phyloP scores from a whole-genome alignment of 176 grass and related monocot species.

The Aegilops tauschii region DNA sequence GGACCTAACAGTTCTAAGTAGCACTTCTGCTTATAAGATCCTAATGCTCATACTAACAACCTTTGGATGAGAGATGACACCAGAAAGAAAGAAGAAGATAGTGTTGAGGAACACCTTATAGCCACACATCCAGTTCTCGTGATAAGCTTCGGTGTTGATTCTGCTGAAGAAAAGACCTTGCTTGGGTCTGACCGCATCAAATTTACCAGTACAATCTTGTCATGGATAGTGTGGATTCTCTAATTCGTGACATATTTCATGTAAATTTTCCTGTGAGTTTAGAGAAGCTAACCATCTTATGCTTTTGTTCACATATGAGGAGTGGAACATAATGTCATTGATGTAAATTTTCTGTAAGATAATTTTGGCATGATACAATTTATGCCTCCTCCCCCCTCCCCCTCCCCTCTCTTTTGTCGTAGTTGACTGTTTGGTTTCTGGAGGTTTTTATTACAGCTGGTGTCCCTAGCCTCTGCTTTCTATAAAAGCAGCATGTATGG shows the following conservation, averaged over 20 bases:
- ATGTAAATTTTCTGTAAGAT: slow-evolving; percentile 23
- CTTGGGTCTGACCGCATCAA: slow-evolving; percentile 9
- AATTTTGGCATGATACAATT: slow-evolving; percentile 3
- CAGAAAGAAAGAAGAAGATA: neutral
- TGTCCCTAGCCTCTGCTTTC: neutral
- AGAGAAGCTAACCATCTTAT: slow-evolving; percentile 19
- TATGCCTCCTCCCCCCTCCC: neutral
- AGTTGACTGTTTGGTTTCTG: neutral
- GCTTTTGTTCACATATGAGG: neutral
- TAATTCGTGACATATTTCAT: slow-evolving; percentile 17
- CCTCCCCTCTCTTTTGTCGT: neutral
- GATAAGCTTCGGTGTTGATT: neutral
- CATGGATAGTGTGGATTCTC: slow-evolving; percentile 17
- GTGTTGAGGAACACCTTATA: neutral
- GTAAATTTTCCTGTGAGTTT: slow-evolving; percentile 31
- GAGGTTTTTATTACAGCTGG: neutral
- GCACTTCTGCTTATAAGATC: slow-evolving; percentile 11
- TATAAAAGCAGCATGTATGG: neutral
- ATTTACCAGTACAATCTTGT: neutral
- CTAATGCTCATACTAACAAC: neutral
- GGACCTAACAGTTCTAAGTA: slow-evolving; percentile 49
- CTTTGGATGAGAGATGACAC: neutral
- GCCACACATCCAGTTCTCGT: neutral
- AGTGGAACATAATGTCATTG: neutral
- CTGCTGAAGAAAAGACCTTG: slow-evolving; percentile 6